Conservation (phyloP, 2,329 filamentous ascomycete genomes). For the Aspergillus hortae region DNA sequence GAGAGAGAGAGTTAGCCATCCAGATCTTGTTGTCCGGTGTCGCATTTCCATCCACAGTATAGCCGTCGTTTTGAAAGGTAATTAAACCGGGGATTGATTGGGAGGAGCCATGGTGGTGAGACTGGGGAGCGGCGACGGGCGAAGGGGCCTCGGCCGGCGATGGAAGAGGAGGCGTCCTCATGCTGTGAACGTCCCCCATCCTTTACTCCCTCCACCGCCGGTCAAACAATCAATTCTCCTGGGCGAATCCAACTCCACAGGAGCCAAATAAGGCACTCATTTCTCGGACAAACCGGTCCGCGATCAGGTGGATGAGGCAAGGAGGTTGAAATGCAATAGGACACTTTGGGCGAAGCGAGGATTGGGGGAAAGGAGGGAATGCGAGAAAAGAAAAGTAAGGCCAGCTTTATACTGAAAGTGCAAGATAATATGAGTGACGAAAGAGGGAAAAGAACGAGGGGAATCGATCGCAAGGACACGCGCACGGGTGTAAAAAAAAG, state of each 20-base stretch:
- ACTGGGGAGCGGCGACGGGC: constrained; percentile 24
- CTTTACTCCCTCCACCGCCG: constrained; percentile 29
- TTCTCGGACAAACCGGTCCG: constrained; percentile 30
- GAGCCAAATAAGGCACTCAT: constrained; percentile 29
- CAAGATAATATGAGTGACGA: neutral
- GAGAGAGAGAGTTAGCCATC: constrained; percentile 19
- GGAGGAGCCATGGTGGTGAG: constrained; percentile 21
- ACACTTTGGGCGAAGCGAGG: neutral
- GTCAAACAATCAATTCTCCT: constrained; percentile 32
- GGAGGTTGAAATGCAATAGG: neutral
- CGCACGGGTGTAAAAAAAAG: neutral
- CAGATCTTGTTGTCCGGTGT: constrained; percentile 10
- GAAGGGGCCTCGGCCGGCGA: constrained; percentile 37
- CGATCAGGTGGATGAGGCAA: constrained; percentile 5
- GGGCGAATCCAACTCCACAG: constrained; percentile 28
- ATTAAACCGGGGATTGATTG: constrained; percentile 20
- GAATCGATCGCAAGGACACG: neutral
- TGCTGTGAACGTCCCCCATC: constrained; percentile 36
- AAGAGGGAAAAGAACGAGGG: neutral
- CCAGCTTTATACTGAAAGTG: neutral
- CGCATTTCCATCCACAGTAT: constrained; percentile 12
- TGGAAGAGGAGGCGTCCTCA: constrained; percentile 39
- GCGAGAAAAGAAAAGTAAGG: neutral
- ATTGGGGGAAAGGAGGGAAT: neutral
- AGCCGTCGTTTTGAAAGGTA: constrained; percentile 15